Base-by-base conservation (phyloP, 495 filamentous ascomycete genomes). In the Xylaria cubensis region DNA sequence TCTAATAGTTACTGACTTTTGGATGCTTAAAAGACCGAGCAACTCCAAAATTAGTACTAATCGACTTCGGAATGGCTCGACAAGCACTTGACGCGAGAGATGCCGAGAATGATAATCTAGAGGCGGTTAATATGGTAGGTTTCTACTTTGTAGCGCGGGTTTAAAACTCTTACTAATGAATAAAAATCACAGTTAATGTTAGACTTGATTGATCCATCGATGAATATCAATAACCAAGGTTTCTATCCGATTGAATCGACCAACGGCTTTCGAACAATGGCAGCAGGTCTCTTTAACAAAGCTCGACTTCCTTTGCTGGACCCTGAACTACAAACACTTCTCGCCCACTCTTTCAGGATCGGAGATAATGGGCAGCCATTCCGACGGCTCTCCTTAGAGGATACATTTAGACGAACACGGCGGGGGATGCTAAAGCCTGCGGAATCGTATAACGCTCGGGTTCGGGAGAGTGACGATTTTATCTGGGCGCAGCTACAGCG, bases 361-460 rank as follows among this genome's bases (percentile, higher is more conserved):
- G 62, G 62, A 50, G 42, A 29, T 32, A 7, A 46, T 19, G 24
- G 8, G 21, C 0, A 64, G 41, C 41, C 41, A 29, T 48, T 64
- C 0, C 41, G 12, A 50, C 39, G 62, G 26, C 62, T 42, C 3
- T 48, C 62, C 7, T 9, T 64, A 32, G n/a, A 5, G 62, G 42
- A 64, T 29, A 64, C 62, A 29, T 64, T 46, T n/a, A 41, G 34
- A 64, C 9, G 42, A 34, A 64, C 62, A 29, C 39, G 41, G 62
- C 39, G 1, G 15, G 62, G 62, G 62, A 64, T 64, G 62, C 41
- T 64, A 64, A 64, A 64, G 4, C 62, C 62, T 26, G 41, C 10
- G 24, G 24, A 50, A 32, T 64, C 62, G 15, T 64, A 64, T 46
- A 24, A 15, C 42, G 39, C 5, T 44, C 61, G 8, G 9, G 12